Conservation (phyloP, 371 early-diverging fungal species). For the Syncephalastrum racemosum region DNA sequence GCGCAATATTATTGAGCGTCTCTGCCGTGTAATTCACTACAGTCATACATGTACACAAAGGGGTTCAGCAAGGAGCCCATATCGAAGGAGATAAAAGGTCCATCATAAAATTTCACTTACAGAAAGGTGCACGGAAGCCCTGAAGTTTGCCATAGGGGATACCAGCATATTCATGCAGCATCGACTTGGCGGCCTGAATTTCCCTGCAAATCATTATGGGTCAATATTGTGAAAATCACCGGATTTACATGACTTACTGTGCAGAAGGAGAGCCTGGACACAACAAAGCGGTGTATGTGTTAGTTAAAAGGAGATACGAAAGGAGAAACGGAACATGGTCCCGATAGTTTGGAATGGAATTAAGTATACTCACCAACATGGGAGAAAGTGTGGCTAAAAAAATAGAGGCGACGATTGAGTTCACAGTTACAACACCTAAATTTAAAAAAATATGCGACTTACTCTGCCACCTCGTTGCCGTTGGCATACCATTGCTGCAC, state of each 20-base stretch:
- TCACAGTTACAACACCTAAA: background rate
- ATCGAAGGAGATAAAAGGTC: background rate
- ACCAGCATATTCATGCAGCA: constrained; percentile 63
- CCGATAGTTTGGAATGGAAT: constrained; percentile 29
- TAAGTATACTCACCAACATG: constrained; percentile 47
- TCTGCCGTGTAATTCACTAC: constrained; percentile 62
- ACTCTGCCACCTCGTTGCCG: constrained; percentile 71
- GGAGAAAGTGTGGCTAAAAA: constrained; percentile 61
- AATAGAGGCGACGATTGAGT: constrained; percentile 5
- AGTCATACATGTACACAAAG: background rate
- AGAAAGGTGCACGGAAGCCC: constrained; percentile 75
- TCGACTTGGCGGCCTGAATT: constrained; percentile 55
- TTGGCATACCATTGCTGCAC: constrained; percentile 73
- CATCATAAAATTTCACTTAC: constrained; percentile 21
- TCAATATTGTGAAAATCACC: constrained; percentile 1
- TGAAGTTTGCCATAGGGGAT: constrained; percentile 64
- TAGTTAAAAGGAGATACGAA: background rate
- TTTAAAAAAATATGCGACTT: constrained; percentile 17
- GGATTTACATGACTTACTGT: constrained; percentile 29
- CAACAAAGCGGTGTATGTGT: background rate
- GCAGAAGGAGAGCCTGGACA: constrained; percentile 36
- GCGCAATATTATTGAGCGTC: constrained; percentile 49
- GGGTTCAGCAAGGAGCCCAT: constrained; percentile 1
- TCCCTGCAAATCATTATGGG: constrained; percentile 35
- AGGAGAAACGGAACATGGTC: constrained; percentile 6